Conservation (phyloP, 306 rosid species). For the Cyclanthera cordifolia region DNA sequence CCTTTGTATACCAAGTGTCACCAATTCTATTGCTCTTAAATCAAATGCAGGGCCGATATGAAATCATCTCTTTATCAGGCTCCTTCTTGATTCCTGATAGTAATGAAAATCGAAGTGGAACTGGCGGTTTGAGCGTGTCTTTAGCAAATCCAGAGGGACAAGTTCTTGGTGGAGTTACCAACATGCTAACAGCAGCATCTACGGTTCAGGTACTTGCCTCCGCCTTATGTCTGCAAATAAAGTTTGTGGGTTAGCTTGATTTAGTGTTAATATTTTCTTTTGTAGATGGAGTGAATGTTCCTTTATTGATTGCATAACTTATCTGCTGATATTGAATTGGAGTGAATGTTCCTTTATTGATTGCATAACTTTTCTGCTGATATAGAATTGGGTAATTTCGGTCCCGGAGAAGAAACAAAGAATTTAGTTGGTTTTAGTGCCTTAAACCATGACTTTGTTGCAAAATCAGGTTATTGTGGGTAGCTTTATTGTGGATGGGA, state of each 20-base stretch:
- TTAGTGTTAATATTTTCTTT: not conserved
- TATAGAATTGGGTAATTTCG: not conserved
- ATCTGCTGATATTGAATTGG: not conserved
- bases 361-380: not conserved
- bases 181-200: conserved; percentile 64
- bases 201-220: conserved; percentile 66
- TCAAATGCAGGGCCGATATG: conserved; percentile 67
- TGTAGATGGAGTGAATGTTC: not conserved
- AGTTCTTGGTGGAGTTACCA: conserved; percentile 68
- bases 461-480: conserved; percentile 56
- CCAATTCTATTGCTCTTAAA: conserved; percentile 6
- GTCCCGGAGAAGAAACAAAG: not conserved
- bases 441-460: not conserved
- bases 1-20: not conserved
- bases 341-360: not conserved
- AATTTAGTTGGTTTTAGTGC: not conserved
- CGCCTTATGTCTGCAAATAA: not conserved
- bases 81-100: conserved; percentile 86
- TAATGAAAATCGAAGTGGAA: conserved; percentile 61
- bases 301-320: not conserved
- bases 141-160: conserved; percentile 79
- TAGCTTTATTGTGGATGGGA: conserved; percentile 49
- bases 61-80: conserved; percentile 83
- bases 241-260: not conserved
- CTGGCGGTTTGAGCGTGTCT: conserved; percentile 78